Percentiles rank a stretch among this genome's conserved stretches.
Evolutionary conservation across 768 basidiomycete species (phyloP).

Genomic region (Termitomyces sp.): DNA sequence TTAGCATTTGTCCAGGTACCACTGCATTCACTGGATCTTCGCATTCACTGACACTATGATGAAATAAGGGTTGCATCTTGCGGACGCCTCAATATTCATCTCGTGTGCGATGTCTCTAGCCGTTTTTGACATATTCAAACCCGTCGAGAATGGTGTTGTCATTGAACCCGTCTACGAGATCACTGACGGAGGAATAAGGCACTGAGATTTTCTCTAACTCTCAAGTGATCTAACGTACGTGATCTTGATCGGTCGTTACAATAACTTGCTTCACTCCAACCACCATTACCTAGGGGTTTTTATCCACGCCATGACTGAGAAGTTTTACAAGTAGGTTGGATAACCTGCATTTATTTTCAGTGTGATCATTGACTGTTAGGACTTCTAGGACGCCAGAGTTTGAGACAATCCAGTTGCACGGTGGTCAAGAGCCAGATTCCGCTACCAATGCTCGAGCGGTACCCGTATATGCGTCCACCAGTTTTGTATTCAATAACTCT

Average conservation of each 20-base stretch:
- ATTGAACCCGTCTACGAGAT: conserved; percentile 53
- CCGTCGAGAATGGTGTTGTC: conserved; percentile 37
- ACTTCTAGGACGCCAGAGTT: conserved; percentile 57
- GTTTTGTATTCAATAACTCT: conserved; percentile 71
- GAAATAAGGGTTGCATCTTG: conserved; percentile 44
- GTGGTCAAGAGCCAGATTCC: conserved; percentile 62
- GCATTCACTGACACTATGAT: conserved; percentile 1
- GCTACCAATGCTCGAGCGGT: conserved; percentile 71
- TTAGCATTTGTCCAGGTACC: conserved; percentile 47
- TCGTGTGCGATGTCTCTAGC: conserved; percentile 49
- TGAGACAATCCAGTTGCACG: conserved; percentile 79
- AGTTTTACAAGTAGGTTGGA: neutral
- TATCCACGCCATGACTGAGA: neutral
- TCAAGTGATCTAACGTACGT: neutral
- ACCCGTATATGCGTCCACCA: conserved; percentile 74
- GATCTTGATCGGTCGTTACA: neutral
- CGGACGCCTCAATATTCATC: conserved; percentile 51
- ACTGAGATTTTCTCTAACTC: neutral
- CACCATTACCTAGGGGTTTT: neutral
- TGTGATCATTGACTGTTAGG: neutral
- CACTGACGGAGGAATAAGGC: conserved; percentile 65
- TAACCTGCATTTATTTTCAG: neutral
- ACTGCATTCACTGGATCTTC: neutral
- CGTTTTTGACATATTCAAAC: conserved; percentile 47
- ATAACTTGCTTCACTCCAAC: neutral